Conservation (phyloP, 768 basidiomycete species). For the Russula sp. region DNA sequence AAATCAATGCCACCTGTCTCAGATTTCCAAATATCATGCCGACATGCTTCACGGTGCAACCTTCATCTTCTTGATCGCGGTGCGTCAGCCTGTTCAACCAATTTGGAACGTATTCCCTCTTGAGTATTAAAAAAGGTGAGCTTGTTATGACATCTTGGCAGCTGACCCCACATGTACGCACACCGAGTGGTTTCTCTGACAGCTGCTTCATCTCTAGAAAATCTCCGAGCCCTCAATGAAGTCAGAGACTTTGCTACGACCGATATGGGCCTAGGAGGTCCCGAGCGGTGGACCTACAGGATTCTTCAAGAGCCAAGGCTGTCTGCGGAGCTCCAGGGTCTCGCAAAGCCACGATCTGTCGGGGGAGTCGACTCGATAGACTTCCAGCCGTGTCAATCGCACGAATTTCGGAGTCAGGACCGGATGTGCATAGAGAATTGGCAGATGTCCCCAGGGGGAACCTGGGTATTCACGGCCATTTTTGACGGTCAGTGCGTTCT, state of each 20-base stretch:
- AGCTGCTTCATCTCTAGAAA: constrained; percentile 42
- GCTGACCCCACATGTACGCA: constrained; percentile 19
- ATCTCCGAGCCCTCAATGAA: constrained; percentile 46
- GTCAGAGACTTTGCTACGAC: constrained; percentile 48
- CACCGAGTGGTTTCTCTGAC: constrained; percentile 38
- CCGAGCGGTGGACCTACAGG: constrained; percentile 50
- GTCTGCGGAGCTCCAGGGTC: constrained; percentile 35
- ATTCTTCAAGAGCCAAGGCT: constrained; percentile 39
- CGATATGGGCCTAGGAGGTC: constrained; percentile 48
- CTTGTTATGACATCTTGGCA: not conserved
- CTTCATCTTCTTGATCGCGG: constrained; percentile 9
- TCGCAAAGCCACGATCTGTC: constrained; percentile 34
- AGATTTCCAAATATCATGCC: constrained; percentile 23
- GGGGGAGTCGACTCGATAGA: constrained; percentile 36
- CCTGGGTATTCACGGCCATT: constrained; percentile 41
- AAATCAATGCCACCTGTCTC: constrained; percentile 18
- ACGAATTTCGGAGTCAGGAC: constrained; percentile 38
- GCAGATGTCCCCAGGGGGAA: constrained; percentile 34
- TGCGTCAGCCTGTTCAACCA: not conserved
- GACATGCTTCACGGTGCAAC: constrained; percentile 8
- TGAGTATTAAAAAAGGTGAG: constrained; percentile 11
- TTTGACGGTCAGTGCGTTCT: constrained; percentile 38
- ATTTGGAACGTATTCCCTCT: constrained; percentile 1
- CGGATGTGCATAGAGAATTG: constrained; percentile 38
- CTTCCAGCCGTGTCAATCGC: constrained; percentile 40